Conservation (phyloP, 257 asterid genomes). For the Solanum bulbocastanum region DNA sequence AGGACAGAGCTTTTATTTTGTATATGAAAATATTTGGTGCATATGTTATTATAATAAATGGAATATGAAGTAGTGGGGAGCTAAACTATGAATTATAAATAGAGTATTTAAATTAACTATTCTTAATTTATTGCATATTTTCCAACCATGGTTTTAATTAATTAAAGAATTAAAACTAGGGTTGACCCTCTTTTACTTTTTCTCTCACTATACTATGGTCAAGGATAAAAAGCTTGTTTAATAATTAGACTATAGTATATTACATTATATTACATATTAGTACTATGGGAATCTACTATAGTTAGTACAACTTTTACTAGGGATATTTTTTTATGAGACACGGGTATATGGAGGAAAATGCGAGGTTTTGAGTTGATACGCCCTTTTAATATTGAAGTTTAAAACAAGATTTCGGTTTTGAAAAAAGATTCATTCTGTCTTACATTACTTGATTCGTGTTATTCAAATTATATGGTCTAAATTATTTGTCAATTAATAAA, state of each 20-base stretch:
- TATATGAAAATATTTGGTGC: neutral
- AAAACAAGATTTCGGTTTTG: neutral
- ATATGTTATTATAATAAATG: neutral
- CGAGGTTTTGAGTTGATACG: neutral
- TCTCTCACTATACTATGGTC: neutral
- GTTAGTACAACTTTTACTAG: neutral
- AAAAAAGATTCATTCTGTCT: accelerated
- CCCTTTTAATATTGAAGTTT: neutral
- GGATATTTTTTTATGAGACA: neutral
- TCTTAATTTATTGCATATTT: slow-evolving; percentile 9
- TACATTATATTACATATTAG: neutral
- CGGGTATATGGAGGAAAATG: neutral
- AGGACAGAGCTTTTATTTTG: neutral
- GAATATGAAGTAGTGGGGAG: neutral
- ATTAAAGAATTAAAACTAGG: neutral
- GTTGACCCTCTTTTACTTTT: neutral
- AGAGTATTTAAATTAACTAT: neutral
- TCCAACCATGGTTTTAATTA: slow-evolving; percentile 2
- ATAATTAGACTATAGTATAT: neutral
- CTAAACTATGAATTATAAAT: neutral
- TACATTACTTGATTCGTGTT: neutral
- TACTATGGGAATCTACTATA: neutral
- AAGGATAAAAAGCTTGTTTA: neutral
- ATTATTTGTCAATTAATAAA: neutral
- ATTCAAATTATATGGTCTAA: neutral